Evolutionary conservation across 306 rosid genomes (phyloP), one percentile per base, ranked within the genome.

Genomic region (Cucurbita maxima): DNA sequence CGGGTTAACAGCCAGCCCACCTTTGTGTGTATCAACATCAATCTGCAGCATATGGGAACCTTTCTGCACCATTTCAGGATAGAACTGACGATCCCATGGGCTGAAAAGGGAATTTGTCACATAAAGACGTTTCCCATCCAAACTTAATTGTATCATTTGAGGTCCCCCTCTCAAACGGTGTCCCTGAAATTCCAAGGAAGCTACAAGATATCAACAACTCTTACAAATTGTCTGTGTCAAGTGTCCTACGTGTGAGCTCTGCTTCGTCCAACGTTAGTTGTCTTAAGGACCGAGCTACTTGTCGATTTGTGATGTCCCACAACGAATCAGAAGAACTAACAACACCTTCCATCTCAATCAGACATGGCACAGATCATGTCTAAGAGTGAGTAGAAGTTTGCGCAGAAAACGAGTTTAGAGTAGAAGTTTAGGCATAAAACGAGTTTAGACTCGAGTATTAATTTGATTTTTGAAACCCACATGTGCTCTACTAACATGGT

Each of bases 11-110:
- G 82, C 74, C 18, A 90, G 82, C 20, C 97, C 97, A 67, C 98
- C 98, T 12, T 85, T 87, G 81, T 87, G 87, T 6, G 86, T 70
- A 62, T 90, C 83, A 13, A 87, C 96, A 78, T 94, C 97, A 63
- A 94, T 83, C 87, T 90, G 98, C 40, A 94, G 64, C 68, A 94
- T 88, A 88, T 90, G 97, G 8, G 96, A 83, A 30, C 98, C 98
- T 81, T 87, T 81, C 84, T 87, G 80, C 6, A 87, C 37, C 40
- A 94, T 85, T 0, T 89, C 87, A 6, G 97, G 96, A 79, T 87
- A 87, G 64, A 94, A 90, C 55, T 94, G 96, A 58, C 83, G 85
- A 75, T 94, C 97, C 98, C 98, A 94, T 75, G 89, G 0, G 58
- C 98, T 94, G 55, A 82, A 90, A 10, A 94, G 88, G 34, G 98